Conservation (phyloP, 106 monocot genomes). For the Triglochin maritima region DNA sequence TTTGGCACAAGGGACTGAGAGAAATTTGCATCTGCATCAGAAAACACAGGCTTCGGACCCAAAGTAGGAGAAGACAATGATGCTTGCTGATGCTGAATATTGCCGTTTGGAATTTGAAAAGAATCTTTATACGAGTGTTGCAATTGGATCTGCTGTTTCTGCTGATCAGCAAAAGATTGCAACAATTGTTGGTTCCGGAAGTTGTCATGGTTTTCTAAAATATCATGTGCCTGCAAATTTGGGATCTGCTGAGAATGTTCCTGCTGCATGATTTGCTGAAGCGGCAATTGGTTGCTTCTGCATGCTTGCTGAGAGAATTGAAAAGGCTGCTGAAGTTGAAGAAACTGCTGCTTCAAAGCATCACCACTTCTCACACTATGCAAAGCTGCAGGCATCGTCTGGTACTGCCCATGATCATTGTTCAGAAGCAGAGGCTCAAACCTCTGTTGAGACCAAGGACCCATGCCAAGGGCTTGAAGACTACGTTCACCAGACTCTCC, state of each 20-base stretch:
- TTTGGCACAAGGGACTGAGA: neutral
- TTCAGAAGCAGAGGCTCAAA: conserved; percentile 48
- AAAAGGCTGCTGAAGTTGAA: conserved; percentile 11
- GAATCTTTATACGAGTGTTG: conserved; percentile 33
- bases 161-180: conserved; percentile 35
- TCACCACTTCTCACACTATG: conserved; percentile 41
- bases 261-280: conserved; percentile 56
- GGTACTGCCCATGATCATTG: conserved; percentile 42
- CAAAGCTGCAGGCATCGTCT: conserved; percentile 56
- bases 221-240: conserved; percentile 31
- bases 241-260: conserved; percentile 33
- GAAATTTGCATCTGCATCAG: conserved; percentile 13
- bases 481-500: conserved; percentile 48
- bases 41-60: conserved; percentile 3
- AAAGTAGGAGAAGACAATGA: conserved; percentile 8
- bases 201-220: conserved; percentile 24
- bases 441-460: conserved; percentile 52
- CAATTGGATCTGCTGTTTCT: conserved; percentile 41
- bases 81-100: conserved; percentile 26
- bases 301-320: conserved; percentile 48
- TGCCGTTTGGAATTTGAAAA: conserved; percentile 35
- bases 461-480: conserved; percentile 45
- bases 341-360: conserved; percentile 38
- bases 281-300: conserved; percentile 30
- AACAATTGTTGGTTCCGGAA: conserved; percentile 42